phyloP scores from a whole-genome alignment of 2,329 filamentous ascomycete species.

The Beauveria bassiana region DNA sequence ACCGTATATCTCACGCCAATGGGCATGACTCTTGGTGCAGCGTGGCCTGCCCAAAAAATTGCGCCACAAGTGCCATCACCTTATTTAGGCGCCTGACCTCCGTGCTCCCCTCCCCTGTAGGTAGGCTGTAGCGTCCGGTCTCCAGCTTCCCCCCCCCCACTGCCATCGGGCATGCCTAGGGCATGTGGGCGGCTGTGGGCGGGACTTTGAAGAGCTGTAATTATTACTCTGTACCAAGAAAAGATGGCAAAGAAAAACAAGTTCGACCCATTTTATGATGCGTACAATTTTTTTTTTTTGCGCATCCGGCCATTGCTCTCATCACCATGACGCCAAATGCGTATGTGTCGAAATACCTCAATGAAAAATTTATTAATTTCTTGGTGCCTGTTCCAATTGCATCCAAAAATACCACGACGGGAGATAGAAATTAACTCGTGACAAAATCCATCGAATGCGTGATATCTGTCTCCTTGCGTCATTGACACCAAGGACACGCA shows the following conservation, averaged over 20 bases:
- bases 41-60: background rate
- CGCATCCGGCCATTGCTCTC: background rate
- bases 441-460: background rate
- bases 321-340: background rate
- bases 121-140: background rate
- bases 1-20: background rate
- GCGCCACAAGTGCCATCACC: background rate
- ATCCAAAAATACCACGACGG: too few relatives aligned
- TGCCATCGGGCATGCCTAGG: background rate
- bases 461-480: background rate
- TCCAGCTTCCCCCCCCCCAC: background rate
- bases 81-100: background rate
- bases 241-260: background rate
- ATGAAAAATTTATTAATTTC: too few relatives aligned
- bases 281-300: background rate
- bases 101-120: background rate
- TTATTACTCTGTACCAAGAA: too few relatives aligned
- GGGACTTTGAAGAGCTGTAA: too few relatives aligned
- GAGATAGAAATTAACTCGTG: too few relatives aligned
- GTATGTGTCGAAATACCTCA: too few relatives aligned
- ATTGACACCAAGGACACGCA: background rate
- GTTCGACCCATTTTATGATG: background rate
- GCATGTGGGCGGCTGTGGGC: background rate
- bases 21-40: background rate
- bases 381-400: too few relatives aligned